Evolutionary conservation across 108 stramenopile genomes (phyloP).

Genomic region (Skeletonema marinoi): DNA sequence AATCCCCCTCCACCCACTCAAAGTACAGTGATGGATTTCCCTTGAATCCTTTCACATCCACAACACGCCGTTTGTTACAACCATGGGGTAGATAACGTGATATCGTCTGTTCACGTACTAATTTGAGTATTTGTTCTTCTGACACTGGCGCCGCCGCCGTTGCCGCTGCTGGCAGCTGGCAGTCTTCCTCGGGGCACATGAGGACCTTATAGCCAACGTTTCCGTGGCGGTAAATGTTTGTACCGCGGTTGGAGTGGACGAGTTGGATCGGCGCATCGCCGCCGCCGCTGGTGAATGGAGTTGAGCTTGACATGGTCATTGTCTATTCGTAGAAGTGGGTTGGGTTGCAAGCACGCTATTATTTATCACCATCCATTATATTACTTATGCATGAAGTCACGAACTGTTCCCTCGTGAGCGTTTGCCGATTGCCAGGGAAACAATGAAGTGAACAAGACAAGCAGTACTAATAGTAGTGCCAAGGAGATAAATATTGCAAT

Average conservation of each 20-base stretch:
- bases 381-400: too few species aligned
- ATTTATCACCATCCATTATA: too few species aligned
- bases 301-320: too few species aligned
- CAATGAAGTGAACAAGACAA: too few species aligned
- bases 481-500: too few species aligned
- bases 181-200: background rate
- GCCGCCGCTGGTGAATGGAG: background rate
- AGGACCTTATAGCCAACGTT: background rate
- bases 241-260: background rate
- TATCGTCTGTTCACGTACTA: background rate
- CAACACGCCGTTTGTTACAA: background rate
- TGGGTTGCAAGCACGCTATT: too few species aligned
- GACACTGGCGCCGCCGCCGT: background rate
- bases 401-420: too few species aligned
- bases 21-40: background rate
- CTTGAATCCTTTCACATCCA: background rate
- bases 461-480: too few species aligned
- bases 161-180: background rate
- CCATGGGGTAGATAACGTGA: background rate
- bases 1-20: constrained; percentile 9
- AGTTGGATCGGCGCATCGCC: background rate
- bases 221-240: background rate
- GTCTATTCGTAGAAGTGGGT: too few species aligned
- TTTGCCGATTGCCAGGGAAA: too few species aligned
- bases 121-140: background rate